Evolutionary conservation across 164 flowering plant genomes (phyloP), one percentile per base, ranked within the genome.

Genomic region (Macadamia integrifolia): DNA sequence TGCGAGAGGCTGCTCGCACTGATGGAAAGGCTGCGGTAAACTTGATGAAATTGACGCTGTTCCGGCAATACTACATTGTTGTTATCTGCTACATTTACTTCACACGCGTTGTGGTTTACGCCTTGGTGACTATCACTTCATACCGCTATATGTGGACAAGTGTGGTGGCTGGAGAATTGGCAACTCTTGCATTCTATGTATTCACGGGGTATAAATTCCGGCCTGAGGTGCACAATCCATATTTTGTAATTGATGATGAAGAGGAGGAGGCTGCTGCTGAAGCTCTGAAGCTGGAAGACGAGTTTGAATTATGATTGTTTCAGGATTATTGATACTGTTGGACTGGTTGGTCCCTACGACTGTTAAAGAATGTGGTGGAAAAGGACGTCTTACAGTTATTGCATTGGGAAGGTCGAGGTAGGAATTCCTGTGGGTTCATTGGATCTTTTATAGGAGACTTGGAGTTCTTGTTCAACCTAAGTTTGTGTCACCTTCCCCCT

Each of bases 21-120:
- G 97, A 93, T 68, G 98, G 97, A 65, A 93, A 93, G 74, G 98
- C 98, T 2, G 97, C 97, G 0, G 93, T 88, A 74, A 93, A 89
- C 68, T 78, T 93, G 82, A 87, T 87, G 91, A 91, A 93, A 79
- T 72, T 91, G 72, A 88, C 96, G 1, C 65, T 93, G 65, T 93
- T 93, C 64, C 74, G 97, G 71, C 98, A 93, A 66, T 93, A 87
- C 66, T 89, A 93, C 74, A 76, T 91, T 70, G 96, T 91, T 59
- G 96, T 91, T 15, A 91, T 93, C 30, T 87, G 96, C 76, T 93
- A 88, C 78, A 88, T 93, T 43, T 93, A 93, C 86, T 93, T 93
- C 66, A 93, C 98, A 0, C 76, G 98, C 11, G 93, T 91, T 46
- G 94, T 91, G 46, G 96, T 93, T 9, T 88, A 85, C 68, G 96